Evolutionary conservation across 306 rosid species (phyloP), one percentile per base, ranked within the genome.

Genomic region (Cucumis melo): DNA sequence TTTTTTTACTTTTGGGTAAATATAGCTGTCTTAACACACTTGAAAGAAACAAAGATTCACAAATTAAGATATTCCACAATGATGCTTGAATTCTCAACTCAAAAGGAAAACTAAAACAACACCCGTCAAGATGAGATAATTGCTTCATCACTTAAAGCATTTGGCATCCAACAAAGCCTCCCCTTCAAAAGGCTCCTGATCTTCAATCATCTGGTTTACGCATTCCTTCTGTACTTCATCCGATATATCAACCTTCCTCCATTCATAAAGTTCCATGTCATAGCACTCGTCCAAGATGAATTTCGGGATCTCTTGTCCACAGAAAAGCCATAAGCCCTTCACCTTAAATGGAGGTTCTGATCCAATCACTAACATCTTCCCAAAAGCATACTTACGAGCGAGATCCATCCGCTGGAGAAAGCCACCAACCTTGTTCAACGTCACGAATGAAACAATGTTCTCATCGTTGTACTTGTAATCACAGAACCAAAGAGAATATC

Each of bases 241-340:
- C 1, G 51, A 38, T 38, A 92, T 55, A 78, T 89, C 90, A 44
- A 92, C 98, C 90, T 89, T 90, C 6, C 73, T 89, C 96, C 98
- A 92, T 12, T 90, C 90, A 4, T 86, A 89, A 5, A 90, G 92
- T 84, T 92, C 98, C 98, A 92, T 90, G 85, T 90, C 98, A 39
- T 90, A 92, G 88, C 98, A 92, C 83, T 92, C 98, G n/a, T 90
- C 84, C 19, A 89, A 23, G 63, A 92, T 85, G 79, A 90, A 92
- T 71, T 87, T 63, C 0, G 98, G 94, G 54, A 92, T 77, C 78
- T 89, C 98, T 73, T 78, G 91, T 59, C 98, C 96, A 20, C 98
- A 90, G 88, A 92, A 89, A 60, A 92, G 94, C 98, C 96, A 92
- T 68, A 92, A 66, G 17, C 96, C 96, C 83, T 88, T 86, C 85